A percentile compares a stretch with the other conserved stretches of the same genome.
Conservation (phyloP, 2,329 filamentous ascomycete species). For the Beauveria brongniartii region DNA sequence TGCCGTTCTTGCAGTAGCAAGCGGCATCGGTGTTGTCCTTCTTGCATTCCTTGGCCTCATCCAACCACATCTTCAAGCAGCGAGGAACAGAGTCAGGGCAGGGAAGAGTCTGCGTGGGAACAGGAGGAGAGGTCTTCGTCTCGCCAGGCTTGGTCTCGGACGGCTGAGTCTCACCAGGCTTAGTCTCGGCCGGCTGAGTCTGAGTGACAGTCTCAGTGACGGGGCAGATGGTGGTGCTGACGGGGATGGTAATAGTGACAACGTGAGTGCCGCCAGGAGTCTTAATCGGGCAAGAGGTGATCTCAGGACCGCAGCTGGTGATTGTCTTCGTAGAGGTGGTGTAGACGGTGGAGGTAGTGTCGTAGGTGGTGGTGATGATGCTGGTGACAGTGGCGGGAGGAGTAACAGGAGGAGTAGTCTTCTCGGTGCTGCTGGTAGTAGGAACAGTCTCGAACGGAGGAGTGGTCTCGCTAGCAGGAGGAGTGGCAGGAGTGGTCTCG, state of each 20-base stretch:
- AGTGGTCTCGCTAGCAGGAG: conserved; percentile 13
- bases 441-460: no score
- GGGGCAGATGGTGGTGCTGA: conserved; percentile 55
- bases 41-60: conserved; percentile 58
- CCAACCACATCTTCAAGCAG: conserved; percentile 89
- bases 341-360: conserved; percentile 42
- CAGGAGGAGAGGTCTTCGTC: conserved; percentile 17
- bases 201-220: conserved; percentile 39
- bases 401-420: conserved; percentile 6
- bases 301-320: conserved; percentile 38
- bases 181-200: conserved; percentile 14
- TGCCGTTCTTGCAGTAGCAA: conserved; percentile 79
- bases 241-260: conserved; percentile 44
- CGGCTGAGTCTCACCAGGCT: conserved; percentile 18
- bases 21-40: conserved; percentile 66
- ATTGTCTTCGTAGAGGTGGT: conserved; percentile 41
- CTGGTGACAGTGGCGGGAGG: conserved; percentile 16
- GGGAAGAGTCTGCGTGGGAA: conserved; percentile 29
- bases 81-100: conserved; percentile 70
- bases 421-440: no score
- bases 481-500: not conserved
- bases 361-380: conserved; percentile 27
- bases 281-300: conserved; percentile 44
- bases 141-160: conserved; percentile 12
- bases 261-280: conserved; percentile 33